phyloP scores from a whole-genome alignment of 768 basidiomycete species.

The Sarcomyxa edulis region DNA sequence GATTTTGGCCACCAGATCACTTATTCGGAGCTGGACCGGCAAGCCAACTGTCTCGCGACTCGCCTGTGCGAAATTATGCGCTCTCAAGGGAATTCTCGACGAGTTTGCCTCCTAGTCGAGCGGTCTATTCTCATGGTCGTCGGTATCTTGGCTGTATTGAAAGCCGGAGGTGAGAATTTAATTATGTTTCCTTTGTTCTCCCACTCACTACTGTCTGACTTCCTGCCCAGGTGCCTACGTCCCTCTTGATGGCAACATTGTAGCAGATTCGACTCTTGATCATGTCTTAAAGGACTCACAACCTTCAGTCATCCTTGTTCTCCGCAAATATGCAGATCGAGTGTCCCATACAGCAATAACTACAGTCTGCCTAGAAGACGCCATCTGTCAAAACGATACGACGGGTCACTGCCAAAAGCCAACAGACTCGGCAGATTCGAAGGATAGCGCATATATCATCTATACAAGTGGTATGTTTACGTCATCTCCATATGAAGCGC shows the following conservation, averaged over 20 bases:
- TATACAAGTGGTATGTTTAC: constrained; percentile 42
- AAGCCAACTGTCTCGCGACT: constrained; percentile 26
- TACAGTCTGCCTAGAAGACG: constrained; percentile 15
- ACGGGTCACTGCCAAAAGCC: too few species aligned
- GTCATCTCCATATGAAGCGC: constrained; percentile 45
- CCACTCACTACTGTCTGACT: too few species aligned
- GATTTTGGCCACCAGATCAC: constrained; percentile 20
- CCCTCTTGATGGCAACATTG: constrained; percentile 40
- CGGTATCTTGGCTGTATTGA: constrained; percentile 38
- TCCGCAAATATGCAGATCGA: constrained; percentile 29
- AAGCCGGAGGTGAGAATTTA: constrained; percentile 38
- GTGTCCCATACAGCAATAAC: too few species aligned
- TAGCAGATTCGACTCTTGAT: constrained; percentile 37
- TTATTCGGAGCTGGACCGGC: constrained; percentile 23
- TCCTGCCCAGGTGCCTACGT: too few species aligned
- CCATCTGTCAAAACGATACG: constrained; percentile 13
- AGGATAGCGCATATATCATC: too few species aligned
- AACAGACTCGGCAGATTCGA: too few species aligned
- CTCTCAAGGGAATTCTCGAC: constrained; percentile 25
- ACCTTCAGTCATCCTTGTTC: constrained; percentile 29
- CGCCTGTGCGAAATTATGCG: too few species aligned
- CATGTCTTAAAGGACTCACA: constrained; percentile 34
- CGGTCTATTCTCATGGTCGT: constrained; percentile 37
- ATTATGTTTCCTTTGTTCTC: too few species aligned
- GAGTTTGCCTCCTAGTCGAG: constrained; percentile 39